Evolutionary conservation across 2,329 filamentous ascomycete species (phyloP).

Genomic region (Apiospora pterosperma): DNA sequence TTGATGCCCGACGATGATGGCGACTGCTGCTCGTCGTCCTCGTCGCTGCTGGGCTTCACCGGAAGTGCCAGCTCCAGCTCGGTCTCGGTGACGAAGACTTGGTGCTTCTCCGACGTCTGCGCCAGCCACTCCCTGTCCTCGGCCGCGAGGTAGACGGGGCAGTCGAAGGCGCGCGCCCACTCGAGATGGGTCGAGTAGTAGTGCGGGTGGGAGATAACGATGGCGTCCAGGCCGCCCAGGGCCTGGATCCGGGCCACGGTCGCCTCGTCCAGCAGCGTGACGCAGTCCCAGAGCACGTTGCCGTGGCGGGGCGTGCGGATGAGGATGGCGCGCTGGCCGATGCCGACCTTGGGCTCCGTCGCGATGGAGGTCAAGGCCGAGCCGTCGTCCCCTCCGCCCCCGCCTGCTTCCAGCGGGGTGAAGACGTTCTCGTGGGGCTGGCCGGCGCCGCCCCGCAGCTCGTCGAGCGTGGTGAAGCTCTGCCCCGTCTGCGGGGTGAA

Average conservation of each 20-base stretch:
- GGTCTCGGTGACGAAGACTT: slow-evolving; percentile 43
- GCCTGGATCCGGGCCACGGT: slow-evolving; percentile 56
- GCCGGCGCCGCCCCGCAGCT: slow-evolving; percentile 34
- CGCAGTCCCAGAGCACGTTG: slow-evolving; percentile 78
- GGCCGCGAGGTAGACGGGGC: slow-evolving; percentile 64
- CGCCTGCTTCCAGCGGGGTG: slow-evolving; percentile 41
- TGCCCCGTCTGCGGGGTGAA: slow-evolving; percentile 64
- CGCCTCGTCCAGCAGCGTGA: slow-evolving; percentile 64
- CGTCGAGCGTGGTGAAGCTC: slow-evolving; percentile 58
- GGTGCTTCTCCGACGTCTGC: slow-evolving; percentile 33
- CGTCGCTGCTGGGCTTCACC: slow-evolving; percentile 4
- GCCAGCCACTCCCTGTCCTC: slow-evolving; percentile 67
- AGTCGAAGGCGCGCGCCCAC: slow-evolving; percentile 68
- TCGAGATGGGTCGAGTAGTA: slow-evolving; percentile 75
- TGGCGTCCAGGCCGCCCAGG: slow-evolving; percentile 65
- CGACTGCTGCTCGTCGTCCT: neutral
- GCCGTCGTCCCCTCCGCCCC: slow-evolving; percentile 13
- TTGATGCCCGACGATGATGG: slow-evolving; percentile 43
- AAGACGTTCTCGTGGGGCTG: slow-evolving; percentile 56
- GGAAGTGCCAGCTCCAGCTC: slow-evolving; percentile 33
- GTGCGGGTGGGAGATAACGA: slow-evolving; percentile 77
- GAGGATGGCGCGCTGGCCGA: slow-evolving; percentile 72
- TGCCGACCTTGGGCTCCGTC: slow-evolving; percentile 60
- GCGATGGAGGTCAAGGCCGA: slow-evolving; percentile 39
- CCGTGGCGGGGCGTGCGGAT: slow-evolving; percentile 57